Percentiles rank a stretch among this genome's conserved stretches.
These are phyloP conservation scores for Benincasa hispida DNA, from an alignment of 306 rosid genomes.

Conservation along the genomic window DNA sequence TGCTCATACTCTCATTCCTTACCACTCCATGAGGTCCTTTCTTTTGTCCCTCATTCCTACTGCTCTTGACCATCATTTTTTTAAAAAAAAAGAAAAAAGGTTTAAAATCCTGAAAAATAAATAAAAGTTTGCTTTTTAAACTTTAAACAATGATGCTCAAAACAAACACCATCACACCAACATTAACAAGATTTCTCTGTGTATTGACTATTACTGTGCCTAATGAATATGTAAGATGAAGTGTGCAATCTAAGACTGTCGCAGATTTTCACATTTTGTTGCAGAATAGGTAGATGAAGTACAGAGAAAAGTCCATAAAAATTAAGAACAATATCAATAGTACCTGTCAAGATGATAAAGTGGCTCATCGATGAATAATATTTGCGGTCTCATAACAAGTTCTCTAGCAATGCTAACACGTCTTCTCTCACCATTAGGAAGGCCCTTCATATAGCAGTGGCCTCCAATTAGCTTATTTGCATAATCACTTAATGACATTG, in stretches of 20 bases:
- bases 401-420: slow-evolving; percentile 94
- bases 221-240: not conserved
- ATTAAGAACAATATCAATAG: not conserved
- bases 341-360: slow-evolving; percentile 93
- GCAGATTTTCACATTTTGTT: not conserved
- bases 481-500: slow-evolving; percentile 85
- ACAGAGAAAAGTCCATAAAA: not conserved
- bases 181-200: not conserved
- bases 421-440: slow-evolving; percentile 86
- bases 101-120: not conserved
- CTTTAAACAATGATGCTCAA: not conserved
- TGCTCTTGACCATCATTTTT: not conserved
- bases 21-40: not conserved
- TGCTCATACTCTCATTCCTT: not conserved
- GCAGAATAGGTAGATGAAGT: not conserved
- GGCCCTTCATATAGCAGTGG: slow-evolving; percentile 94
- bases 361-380: slow-evolving; percentile 91
- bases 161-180: not conserved
- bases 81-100: not conserved
- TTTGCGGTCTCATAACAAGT: slow-evolving; percentile 91
- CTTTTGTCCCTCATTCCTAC: not conserved
- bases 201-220: not conserved
- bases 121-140: not conserved
- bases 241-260: not conserved
- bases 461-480: slow-evolving; percentile 95